Percentiles rank a stretch among this genome's conserved stretches.
Evolutionary conservation across 2,329 filamentous ascomycete species (phyloP).

Genomic region (Fusarium sterilihyphosum): DNA sequence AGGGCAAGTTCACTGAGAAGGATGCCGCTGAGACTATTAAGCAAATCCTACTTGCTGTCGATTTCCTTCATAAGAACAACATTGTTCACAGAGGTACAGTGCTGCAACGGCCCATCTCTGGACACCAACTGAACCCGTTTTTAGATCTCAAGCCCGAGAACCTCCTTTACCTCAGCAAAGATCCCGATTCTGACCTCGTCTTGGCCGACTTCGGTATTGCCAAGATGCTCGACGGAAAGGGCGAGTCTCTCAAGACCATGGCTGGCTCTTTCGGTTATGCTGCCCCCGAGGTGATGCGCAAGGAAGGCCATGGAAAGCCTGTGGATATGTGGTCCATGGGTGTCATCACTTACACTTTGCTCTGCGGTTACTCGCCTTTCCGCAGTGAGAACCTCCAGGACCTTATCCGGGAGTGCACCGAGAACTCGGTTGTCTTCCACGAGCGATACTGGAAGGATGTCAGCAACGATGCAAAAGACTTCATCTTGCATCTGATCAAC

Average conservation of each 20-base stretch:
- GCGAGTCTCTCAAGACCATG: constrained; percentile 97
- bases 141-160: constrained; percentile 98
- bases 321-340: constrained; percentile 99
- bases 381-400: constrained; percentile 93
- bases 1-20: constrained; percentile 98
- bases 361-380: constrained; percentile 98
- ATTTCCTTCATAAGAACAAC: constrained; percentile 93
- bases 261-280: constrained; percentile 98
- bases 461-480: constrained; percentile 93
- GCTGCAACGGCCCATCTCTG: background rate
- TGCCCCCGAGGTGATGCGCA: constrained; percentile 97
- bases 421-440: constrained; percentile 88
- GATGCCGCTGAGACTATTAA: constrained; percentile 96
- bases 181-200: constrained; percentile 83
- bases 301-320: constrained; percentile 95
- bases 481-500: constrained; percentile 84
- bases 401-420: constrained; percentile 92
- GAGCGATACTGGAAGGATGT: constrained; percentile 99
- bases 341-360: constrained; percentile 97
- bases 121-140: constrained; percentile 6
- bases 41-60: constrained; percentile 90
- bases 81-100: constrained; percentile 89
- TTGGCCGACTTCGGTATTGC: constrained; percentile 98
- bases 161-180: constrained; percentile 87
- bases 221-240: constrained; percentile 92